Conservation (phyloP, 2,329 filamentous ascomycete genomes). For the Beauveria rudraprayagi region DNA sequence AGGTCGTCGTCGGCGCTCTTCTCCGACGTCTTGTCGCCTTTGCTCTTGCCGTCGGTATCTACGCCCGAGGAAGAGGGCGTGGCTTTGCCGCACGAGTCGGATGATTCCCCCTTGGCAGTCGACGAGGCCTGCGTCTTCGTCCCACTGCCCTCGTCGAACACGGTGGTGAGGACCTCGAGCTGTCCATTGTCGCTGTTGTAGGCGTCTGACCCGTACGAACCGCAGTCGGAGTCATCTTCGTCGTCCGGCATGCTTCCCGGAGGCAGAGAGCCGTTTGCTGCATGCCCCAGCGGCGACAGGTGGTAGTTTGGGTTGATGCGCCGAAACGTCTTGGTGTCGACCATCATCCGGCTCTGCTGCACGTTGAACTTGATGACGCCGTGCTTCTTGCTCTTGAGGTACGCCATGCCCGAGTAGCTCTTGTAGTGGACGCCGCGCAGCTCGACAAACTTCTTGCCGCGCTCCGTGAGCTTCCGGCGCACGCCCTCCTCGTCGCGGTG, state of each 20-base stretch:
- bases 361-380: conserved; percentile 61
- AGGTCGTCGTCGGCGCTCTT: conserved; percentile 18
- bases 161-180: conserved; percentile 42
- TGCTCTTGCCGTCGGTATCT: neutral
- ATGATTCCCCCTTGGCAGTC: conserved; percentile 13
- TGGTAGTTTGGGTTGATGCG: conserved; percentile 82
- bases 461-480: conserved; percentile 60
- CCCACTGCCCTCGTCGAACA: conserved; percentile 33
- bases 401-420: conserved; percentile 75
- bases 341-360: conserved; percentile 80
- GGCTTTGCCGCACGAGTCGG: conserved; percentile 3
- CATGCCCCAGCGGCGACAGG: conserved; percentile 57
- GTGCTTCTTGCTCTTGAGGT: conserved; percentile 69
- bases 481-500: conserved; percentile 64
- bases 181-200: conserved; percentile 31
- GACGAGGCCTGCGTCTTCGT: conserved; percentile 6
- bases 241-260: conserved; percentile 56
- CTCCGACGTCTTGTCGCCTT: conserved; percentile 13
- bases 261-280: conserved; percentile 26
- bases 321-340: conserved; percentile 75
- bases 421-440: conserved; percentile 80
- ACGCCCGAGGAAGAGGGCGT: conserved; percentile 2
- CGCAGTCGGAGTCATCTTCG: conserved; percentile 31
- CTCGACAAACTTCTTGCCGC: conserved; percentile 75
- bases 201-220: conserved; percentile 33